Conservation (phyloP, 495 filamentous ascomycete species). For the Penicillium psychrofluorescens region DNA sequence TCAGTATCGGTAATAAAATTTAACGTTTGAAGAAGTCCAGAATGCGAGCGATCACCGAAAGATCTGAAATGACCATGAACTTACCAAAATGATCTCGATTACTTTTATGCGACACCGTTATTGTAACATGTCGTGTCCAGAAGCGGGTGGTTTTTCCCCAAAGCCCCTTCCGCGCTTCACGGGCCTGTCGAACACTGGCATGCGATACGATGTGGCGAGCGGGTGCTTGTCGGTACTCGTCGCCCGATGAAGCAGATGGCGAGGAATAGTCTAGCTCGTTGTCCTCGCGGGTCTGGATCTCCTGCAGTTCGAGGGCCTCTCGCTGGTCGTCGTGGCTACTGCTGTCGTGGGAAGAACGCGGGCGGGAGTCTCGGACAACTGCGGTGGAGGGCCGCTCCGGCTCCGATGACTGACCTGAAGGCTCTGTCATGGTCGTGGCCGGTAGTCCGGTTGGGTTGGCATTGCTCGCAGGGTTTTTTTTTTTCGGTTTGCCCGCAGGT, state of each 20-base stretch:
- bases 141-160: constrained; percentile 21
- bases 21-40: too few species aligned
- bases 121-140: constrained; percentile 34
- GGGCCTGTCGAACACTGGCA: constrained; percentile 5
- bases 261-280: constrained; percentile 17
- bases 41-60: background rate
- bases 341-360: constrained; percentile 8
- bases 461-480: background rate
- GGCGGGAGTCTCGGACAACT: constrained; percentile 9
- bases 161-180: constrained; percentile 14
- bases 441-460: constrained; percentile 6
- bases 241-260: constrained; percentile 26
- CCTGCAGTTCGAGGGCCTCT: constrained; percentile 28
- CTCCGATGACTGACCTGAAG: background rate
- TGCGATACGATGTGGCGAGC: constrained; percentile 19
- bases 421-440: constrained; percentile 8
- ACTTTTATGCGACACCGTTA: constrained; percentile 35
- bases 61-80: constrained; percentile 1
- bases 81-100: constrained; percentile 42
- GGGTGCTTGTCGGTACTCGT: constrained; percentile 25
- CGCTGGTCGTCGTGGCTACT: constrained; percentile 5
- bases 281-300: constrained; percentile 22
- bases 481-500: background rate
- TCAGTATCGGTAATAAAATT: background rate
- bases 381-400: constrained; percentile 4